Base-by-base conservation (phyloP, 768 basidiomycete species). In the Agrocybe praecox region DNA sequence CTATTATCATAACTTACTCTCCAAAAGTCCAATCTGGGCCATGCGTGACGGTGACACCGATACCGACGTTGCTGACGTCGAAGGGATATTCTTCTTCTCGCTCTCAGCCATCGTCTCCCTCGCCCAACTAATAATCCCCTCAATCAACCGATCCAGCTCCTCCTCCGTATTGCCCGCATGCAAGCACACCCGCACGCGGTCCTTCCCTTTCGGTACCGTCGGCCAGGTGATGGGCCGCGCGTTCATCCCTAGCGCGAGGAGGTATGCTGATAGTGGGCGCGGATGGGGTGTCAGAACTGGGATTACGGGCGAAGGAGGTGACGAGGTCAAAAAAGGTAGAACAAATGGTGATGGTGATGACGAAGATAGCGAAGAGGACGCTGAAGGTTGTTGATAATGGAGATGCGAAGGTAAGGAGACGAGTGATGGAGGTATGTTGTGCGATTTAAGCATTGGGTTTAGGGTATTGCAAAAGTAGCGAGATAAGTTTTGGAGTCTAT, bases 171-270 rank as follows among this genome's bases (percentile, higher is more conserved):
- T 93, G 1, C 80, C 85, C 0, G 94, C 86, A 65, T 95, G 91
- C 23, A 98, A 65, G 69, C 96, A 98, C n/a, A 98, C 83, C 2
- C 96, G 73, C 2, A 98, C 88, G 17, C 95, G 83, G 58, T 95
- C 90, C 57, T 82, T 82, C 9, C 92, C 94, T 52, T 87, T 88
- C 0, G 95, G 93, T 0, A 98, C 95, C 0, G 95, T 97, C 0
- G 96, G 96, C 77, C 88, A 89, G 10, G 84, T 86, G 42, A 94
- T 93, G 4, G 90, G 86, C 2, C 88, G 84, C 0, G 88, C 89
- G 61, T 87, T 86, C 65, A 90, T 80, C 1, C 81, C 81, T 2
- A 73, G 72, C 21, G 70, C 54, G 45, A 72, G 65, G 45, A 97
- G 86, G 66, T 87, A 81, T 0, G 83, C 75, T 0, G 94, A 88